Evolutionary conservation across 2,329 filamentous ascomycete species (phyloP).

Genomic region (Neocatenulostroma microsporum): DNA sequence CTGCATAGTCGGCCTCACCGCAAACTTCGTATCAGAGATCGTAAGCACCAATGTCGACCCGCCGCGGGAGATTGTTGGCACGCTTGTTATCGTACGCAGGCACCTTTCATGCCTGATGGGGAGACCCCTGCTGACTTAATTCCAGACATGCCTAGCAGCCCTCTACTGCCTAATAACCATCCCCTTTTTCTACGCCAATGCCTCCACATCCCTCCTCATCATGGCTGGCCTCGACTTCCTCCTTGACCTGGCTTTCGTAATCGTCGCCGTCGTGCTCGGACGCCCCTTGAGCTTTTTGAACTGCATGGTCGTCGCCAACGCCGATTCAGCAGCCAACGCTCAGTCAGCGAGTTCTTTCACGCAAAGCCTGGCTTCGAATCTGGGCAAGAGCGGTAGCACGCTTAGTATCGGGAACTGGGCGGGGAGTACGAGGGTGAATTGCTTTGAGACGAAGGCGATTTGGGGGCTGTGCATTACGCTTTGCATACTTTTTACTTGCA

Average conservation of each 20-base stretch:
- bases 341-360: constrained; percentile 48
- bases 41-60: constrained; percentile 57
- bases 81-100: constrained; percentile 67
- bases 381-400: constrained; percentile 44
- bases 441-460: constrained; percentile 75
- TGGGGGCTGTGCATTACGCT: constrained; percentile 80
- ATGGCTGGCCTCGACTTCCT: constrained; percentile 59
- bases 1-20: constrained; percentile 68
- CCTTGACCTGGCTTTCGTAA: constrained; percentile 68
- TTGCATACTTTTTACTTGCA: constrained; percentile 46
- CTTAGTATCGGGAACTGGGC: constrained; percentile 50
- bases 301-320: constrained; percentile 52
- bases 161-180: constrained; percentile 65
- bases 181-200: constrained; percentile 73
- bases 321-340: constrained; percentile 38
- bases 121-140: background rate
- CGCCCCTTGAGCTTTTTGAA: constrained; percentile 71
- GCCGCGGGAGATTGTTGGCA: constrained; percentile 67
- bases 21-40: constrained; percentile 75
- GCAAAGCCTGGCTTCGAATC: constrained; percentile 44
- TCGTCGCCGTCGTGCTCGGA: constrained; percentile 69
- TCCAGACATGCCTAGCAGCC: constrained; percentile 66
- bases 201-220: constrained; percentile 67
- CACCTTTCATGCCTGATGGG: constrained; percentile 12
- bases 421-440: constrained; percentile 57